Percentiles rank a stretch among this genome's conserved stretches.
These are phyloP conservation scores for Eutrema heterophyllum DNA, from an alignment of 345 rosid genomes.

Conservation along the genomic window DNA sequence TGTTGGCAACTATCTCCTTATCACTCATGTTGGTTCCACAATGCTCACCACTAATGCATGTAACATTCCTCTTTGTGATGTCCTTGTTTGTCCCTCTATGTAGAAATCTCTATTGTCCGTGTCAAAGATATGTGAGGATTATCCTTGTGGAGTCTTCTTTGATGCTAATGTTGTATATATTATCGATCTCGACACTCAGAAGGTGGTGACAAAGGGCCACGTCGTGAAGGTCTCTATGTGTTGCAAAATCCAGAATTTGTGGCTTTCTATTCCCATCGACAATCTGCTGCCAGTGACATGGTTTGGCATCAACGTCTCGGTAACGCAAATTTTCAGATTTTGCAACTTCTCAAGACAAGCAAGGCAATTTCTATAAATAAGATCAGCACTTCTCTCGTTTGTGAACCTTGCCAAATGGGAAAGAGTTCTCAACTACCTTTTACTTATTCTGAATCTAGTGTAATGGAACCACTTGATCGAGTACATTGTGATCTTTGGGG, in stretches of 20 bases:
- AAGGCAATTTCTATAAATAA: background rate
- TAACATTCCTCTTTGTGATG: background rate
- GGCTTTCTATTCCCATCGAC: background rate
- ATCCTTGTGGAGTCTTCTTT: background rate
- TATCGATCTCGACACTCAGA: background rate
- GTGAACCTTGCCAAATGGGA: background rate
- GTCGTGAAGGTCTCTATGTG: background rate
- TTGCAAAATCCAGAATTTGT: background rate
- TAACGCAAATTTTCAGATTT: background rate
- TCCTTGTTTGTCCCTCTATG: background rate
- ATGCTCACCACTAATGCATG: background rate
- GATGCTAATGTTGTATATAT: background rate
- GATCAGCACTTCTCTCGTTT: background rate
- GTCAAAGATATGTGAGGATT: background rate
- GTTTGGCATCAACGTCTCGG: background rate
- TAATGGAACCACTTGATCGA: no score
- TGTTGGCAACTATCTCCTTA: background rate
- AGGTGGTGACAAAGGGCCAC: background rate
- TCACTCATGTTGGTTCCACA: background rate
- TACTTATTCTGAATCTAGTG: background rate
- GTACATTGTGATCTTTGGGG: no score
- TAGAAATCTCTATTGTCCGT: background rate
- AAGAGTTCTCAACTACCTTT: background rate
- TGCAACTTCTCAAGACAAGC: background rate
- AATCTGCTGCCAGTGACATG: background rate